Conservation (phyloP, 2,329 filamentous ascomycete species). For the Aspergillus sojae region DNA sequence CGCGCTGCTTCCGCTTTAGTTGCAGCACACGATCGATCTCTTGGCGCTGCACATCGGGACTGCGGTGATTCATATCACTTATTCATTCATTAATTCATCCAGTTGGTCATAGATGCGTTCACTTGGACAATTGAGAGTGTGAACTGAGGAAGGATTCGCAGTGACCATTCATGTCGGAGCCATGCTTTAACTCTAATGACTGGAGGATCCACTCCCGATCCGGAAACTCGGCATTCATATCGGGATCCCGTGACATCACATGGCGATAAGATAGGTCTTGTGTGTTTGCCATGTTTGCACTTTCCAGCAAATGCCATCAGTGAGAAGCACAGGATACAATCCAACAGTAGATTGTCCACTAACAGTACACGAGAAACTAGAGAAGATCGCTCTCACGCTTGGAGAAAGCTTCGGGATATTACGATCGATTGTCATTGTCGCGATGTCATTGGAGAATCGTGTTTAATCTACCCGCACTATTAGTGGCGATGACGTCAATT, state of each 20-base stretch:
- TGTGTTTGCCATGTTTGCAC: not conserved
- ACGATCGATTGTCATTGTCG: not conserved
- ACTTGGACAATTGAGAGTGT: not conserved
- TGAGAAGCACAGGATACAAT: too few species aligned
- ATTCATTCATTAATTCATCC: not conserved
- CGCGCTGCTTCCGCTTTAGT: slow-evolving; percentile 32
- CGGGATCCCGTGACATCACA: not conserved
- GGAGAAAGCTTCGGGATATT: not conserved
- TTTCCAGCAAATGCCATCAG: not conserved
- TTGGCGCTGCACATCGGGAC: slow-evolving; percentile 22
- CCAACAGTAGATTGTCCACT: too few species aligned
- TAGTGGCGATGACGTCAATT: not conserved
- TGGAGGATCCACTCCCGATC: not conserved
- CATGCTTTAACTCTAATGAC: not conserved
- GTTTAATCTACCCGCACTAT: not conserved
- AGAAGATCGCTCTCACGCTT: not conserved
- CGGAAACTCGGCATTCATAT: not conserved
- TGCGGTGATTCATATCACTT: not conserved
- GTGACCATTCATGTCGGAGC: not conserved
- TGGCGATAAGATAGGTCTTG: not conserved
- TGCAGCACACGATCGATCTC: slow-evolving; percentile 33
- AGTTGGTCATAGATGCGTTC: not conserved
- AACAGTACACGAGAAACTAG: not conserved
- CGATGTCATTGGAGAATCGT: not conserved
- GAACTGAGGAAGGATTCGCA: not conserved